Conservation (phyloP, 2,329 filamentous ascomycete genomes). For the Hypoxylon sp. region DNA sequence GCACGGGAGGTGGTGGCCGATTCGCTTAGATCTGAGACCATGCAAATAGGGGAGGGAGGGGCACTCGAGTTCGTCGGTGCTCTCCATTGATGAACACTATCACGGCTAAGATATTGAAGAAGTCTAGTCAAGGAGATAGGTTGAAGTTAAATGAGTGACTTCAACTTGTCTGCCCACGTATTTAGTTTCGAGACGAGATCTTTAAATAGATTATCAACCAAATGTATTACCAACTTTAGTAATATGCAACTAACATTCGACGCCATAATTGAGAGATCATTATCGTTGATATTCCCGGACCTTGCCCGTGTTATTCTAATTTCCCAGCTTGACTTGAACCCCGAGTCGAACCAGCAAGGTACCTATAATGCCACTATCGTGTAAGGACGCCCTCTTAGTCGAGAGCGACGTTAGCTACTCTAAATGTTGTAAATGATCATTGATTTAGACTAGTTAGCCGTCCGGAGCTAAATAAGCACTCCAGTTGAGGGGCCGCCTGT, state of each 20-base stretch:
- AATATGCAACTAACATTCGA: background rate
- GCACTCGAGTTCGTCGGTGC: too few relatives aligned
- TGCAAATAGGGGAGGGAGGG: too few relatives aligned
- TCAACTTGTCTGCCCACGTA: background rate
- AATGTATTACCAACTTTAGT: background rate
- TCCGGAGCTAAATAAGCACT: background rate
- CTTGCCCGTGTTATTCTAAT: background rate
- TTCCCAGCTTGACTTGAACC: background rate
- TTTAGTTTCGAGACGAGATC: background rate
- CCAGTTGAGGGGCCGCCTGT: too few relatives aligned
- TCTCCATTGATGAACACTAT: too few relatives aligned
- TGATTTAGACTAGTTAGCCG: background rate
- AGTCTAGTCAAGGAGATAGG: too few relatives aligned
- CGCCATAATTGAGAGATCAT: background rate
- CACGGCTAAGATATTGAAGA: too few relatives aligned
- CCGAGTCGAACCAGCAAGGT: background rate
- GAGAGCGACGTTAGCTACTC: background rate
- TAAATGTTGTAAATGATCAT: background rate
- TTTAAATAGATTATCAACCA: background rate
- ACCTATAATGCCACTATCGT: too few relatives aligned
- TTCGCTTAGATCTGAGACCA: too few relatives aligned
- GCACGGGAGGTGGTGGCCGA: too few relatives aligned
- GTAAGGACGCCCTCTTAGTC: background rate
- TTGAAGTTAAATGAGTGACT: background rate
- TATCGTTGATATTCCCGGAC: background rate